These are phyloP conservation scores for Penicillium taxi DNA, from an alignment of 495 filamentous ascomycete genomes.

Conservation along the genomic window DNA sequence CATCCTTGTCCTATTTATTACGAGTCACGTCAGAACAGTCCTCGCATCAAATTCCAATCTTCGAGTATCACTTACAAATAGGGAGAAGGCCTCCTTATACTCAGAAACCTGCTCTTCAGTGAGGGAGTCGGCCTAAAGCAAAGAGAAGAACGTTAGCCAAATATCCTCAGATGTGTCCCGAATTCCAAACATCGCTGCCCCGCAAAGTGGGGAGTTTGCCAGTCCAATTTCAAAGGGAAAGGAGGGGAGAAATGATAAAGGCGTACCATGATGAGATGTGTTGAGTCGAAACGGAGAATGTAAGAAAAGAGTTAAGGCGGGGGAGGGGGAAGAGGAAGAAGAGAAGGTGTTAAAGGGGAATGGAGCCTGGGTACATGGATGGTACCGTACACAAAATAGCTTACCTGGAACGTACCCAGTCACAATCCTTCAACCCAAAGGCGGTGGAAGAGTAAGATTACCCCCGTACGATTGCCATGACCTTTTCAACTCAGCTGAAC, in stretches of 20 bases:
- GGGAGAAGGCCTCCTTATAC: conserved; percentile 99
- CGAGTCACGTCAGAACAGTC: conserved; percentile 1
- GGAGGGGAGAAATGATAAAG: not conserved
- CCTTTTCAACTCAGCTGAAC: not conserved
- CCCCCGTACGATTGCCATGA: not conserved
- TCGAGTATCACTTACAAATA: conserved; percentile 71
- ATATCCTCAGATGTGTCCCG: no score
- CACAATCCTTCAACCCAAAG: not conserved
- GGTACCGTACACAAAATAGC: conserved; percentile 11
- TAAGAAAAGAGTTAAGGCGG: conserved; percentile 4
- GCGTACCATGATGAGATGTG: conserved; percentile 9
- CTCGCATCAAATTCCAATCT: conserved; percentile 13
- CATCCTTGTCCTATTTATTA: conserved; percentile 86
- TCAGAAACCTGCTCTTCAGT: conserved; percentile 99
- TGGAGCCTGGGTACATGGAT: conserved; percentile 16
- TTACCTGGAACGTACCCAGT: conserved; percentile 12
- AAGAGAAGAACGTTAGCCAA: conserved; percentile 20
- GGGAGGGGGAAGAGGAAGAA: conserved; percentile 15
- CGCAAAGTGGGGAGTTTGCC: conserved; percentile 29
- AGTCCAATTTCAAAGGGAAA: not conserved
- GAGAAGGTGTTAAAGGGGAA: conserved; percentile 19
- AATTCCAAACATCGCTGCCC: conserved; percentile 23
- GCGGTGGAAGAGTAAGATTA: conserved; percentile 10
- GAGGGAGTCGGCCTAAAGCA: conserved; percentile 71
- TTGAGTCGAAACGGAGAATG: conserved; percentile 4